Percentiles rank a stretch among this genome's conserved stretches.
Conservation (phyloP, 164 flowering plant genomes). For the Dillenia turbinata region DNA sequence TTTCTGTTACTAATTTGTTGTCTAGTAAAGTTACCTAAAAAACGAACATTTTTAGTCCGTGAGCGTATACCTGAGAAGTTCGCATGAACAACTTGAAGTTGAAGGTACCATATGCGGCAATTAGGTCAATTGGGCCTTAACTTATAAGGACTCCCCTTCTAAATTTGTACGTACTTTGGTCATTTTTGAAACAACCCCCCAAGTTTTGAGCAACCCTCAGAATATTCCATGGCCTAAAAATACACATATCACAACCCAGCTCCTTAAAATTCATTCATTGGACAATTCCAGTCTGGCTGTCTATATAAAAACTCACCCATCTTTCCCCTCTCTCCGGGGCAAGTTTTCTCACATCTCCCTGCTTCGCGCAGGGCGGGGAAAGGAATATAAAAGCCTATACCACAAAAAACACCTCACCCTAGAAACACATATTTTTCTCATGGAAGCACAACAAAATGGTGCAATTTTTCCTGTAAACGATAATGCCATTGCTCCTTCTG, state of each 20-base stretch:
- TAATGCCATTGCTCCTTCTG: background rate
- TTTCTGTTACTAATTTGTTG: too few relatives aligned
- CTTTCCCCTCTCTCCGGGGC: background rate
- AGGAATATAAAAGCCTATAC: too few relatives aligned
- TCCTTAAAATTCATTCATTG: too few relatives aligned
- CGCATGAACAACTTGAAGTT: too few relatives aligned
- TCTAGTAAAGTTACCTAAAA: too few relatives aligned
- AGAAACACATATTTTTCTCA: background rate
- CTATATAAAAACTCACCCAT: too few relatives aligned
- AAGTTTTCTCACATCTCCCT: slow-evolving; percentile 2
- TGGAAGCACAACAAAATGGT: slow-evolving; percentile 2
- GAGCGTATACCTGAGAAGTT: too few relatives aligned
- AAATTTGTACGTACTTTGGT: background rate
- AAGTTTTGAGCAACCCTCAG: background rate
- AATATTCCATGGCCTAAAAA: slow-evolving; percentile 1
- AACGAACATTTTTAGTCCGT: too few relatives aligned
- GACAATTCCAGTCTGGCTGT: background rate
- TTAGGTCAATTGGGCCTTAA: too few relatives aligned
- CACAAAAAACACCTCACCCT: background rate
- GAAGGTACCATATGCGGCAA: too few relatives aligned
- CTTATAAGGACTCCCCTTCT: background rate
- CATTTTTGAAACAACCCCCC: background rate
- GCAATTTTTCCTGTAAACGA: background rate
- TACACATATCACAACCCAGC: too few relatives aligned
- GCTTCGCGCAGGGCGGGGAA: slow-evolving; percentile 20